phyloP scores from a whole-genome alignment of 164 flowering plant genomes.

The Amborella trichopoda region DNA sequence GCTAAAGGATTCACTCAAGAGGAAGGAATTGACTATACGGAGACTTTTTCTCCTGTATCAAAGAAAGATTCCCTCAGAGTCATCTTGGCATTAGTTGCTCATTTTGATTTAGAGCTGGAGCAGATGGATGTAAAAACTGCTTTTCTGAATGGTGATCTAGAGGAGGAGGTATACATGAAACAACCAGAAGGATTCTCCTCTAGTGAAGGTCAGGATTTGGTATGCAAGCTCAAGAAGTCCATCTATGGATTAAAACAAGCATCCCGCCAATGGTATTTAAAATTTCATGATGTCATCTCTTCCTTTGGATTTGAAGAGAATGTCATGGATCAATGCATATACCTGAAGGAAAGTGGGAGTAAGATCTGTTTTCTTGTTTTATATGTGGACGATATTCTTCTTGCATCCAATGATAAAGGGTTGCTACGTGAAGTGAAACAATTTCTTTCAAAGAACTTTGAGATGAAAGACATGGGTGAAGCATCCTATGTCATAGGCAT shows the following conservation, averaged over 20 bases:
- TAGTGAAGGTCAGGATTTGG: no score
- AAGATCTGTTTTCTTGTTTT: not conserved
- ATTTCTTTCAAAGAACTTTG: constrained; percentile 2
- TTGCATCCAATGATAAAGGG: not conserved
- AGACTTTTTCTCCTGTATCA: not conserved
- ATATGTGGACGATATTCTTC: not conserved
- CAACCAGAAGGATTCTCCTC: not conserved
- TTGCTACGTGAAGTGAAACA: not conserved
- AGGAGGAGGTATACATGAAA: no score
- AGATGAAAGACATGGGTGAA: not conserved
- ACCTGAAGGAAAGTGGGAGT: not conserved
- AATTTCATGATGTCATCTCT: not conserved
- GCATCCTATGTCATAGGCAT: not conserved
- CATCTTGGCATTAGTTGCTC: constrained; percentile 3
- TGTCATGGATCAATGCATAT: constrained; percentile 1
- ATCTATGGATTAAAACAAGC: constrained; percentile 3
- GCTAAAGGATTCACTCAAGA: no score
- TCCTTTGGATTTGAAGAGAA: not conserved
- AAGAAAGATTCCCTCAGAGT: constrained; percentile 1
- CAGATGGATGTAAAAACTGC: no score
- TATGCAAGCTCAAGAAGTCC: constrained; percentile 4
- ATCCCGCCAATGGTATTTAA: no score
- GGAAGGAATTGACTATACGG: no score
- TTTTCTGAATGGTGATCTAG: no score
- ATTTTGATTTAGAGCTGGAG: not conserved